Base-by-base conservation (phyloP, 371 early-diverging fungal genomes). In the Mucor racemosus region DNA sequence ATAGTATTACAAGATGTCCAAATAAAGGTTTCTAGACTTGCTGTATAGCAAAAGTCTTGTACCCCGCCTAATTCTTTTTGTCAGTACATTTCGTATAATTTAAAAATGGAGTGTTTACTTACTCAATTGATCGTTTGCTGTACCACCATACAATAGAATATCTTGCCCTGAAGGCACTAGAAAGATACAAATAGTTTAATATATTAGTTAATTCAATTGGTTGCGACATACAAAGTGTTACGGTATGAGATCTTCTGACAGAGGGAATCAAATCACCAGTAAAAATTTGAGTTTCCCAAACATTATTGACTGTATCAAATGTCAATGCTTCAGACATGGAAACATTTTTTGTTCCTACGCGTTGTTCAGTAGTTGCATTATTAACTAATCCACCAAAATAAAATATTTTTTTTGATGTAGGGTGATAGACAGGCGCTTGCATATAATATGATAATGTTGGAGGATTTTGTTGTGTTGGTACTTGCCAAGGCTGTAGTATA, bases 1-100 rank as follows among this genome's bases (percentile, higher is more conserved):
- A 54, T 33, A 34, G 26, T 33, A 31, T 54, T 54, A 17, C 46
- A 54, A 3, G 54, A 54, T 54, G 54, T 17, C 54, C 54, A 54
- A 31, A 7, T 7, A 54, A 54, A 54, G 54, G 9, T 34, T 17
- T 54, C 54, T 0, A 54, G 15, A 33, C 17, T 54, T 33, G 34
- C 54, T 0, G 15, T 15, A 34, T 13, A 54, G 7, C 54, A 54
- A 13, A 33, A 54, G 15, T 54, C 54, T 33, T 31, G n/a, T n/a
- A n/a, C n/a, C n/a, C n/a, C n/a, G n/a, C n/a, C n/a, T n/a, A n/a
- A n/a, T n/a, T n/a, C n/a, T n/a, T n/a, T n/a, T n/a, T n/a, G n/a
- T n/a, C n/a, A n/a, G n/a, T n/a, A n/a, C n/a, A n/a, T n/a, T n/a
- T 54, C 46, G 5, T 46, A 46, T 17, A 17, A 8, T 46, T 46